These are phyloP conservation scores for Lathyrus oleraceus DNA, from an alignment of 306 rosid species.

Conservation along the genomic window DNA sequence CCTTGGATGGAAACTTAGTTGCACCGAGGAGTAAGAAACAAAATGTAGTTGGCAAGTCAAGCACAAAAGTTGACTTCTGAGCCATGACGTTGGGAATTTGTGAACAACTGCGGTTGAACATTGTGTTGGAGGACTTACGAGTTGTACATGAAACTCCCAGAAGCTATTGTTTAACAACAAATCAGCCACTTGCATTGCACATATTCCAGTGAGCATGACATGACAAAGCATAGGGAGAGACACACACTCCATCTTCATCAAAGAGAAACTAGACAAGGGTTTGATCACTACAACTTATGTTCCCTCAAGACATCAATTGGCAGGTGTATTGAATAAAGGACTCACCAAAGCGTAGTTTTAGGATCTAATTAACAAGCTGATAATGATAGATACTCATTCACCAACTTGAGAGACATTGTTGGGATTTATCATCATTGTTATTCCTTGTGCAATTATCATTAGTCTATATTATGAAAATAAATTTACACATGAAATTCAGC, in stretches of 20 bases:
- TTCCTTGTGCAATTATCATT: neutral
- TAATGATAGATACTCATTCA: neutral
- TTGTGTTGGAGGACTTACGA: neutral
- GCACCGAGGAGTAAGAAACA: neutral
- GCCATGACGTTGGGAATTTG: neutral
- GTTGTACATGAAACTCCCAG: neutral
- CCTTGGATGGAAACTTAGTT: neutral
- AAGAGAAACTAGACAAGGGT: constrained; percentile 1
- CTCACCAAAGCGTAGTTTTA: neutral
- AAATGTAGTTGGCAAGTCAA: neutral
- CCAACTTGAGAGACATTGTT: neutral
- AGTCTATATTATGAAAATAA: constrained; percentile 10
- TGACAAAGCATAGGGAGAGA: neutral
- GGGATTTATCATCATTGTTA: neutral
- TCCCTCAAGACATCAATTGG: neutral
- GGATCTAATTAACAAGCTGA: neutral
- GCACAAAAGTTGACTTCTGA: neutral
- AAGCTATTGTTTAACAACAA: constrained; percentile 2
- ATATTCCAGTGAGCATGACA: constrained; percentile 17
- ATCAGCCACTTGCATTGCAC: neutral
- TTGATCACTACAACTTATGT: constrained; percentile 3
- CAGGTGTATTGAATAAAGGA: neutral
- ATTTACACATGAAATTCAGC: neutral
- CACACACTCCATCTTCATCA: neutral
- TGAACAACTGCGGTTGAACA: neutral